Evolutionary conservation across 306 rosid species (phyloP).

Genomic region (Cucurbita moschata): DNA sequence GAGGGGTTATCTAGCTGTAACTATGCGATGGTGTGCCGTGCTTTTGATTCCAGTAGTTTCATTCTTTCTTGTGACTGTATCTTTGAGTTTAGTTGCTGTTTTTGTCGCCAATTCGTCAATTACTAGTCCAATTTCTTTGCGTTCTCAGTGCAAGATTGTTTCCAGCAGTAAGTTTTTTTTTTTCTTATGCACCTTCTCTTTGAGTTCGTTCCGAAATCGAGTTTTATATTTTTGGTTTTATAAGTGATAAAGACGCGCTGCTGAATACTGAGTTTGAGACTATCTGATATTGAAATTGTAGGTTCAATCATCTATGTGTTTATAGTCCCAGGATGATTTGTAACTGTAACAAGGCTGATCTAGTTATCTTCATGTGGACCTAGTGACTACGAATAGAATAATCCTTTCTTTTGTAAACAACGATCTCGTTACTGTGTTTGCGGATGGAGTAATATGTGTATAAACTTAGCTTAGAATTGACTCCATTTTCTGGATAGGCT

Average conservation of each 20-base stretch:
- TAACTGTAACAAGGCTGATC: background rate
- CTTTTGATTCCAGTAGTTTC: slow-evolving; percentile 29
- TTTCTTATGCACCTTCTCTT: background rate
- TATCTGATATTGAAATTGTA: background rate
- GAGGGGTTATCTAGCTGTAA: slow-evolving; percentile 10
- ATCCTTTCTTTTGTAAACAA: background rate
- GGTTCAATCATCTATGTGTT: background rate
- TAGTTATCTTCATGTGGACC: background rate
- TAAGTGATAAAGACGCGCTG: background rate
- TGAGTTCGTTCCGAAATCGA: background rate
- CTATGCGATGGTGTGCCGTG: slow-evolving; percentile 34
- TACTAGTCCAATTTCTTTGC: slow-evolving; percentile 42
- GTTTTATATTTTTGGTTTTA: background rate
- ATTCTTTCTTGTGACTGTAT: slow-evolving; percentile 30
- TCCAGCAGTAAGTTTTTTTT: slow-evolving; percentile 46
- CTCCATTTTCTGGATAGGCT: background rate
- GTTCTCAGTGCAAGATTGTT: slow-evolving; percentile 77
- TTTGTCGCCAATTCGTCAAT: slow-evolving; percentile 35
- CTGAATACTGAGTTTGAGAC: background rate
- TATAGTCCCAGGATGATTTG: background rate
- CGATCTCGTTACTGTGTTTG: background rate
- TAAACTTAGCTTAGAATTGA: background rate
- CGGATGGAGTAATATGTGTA: background rate
- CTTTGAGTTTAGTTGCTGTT: slow-evolving; percentile 26
- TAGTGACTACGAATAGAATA: background rate